These are phyloP conservation scores for Alternaria longipes DNA, from an alignment of 2,329 filamentous ascomycete species.

Conservation along the genomic window DNA sequence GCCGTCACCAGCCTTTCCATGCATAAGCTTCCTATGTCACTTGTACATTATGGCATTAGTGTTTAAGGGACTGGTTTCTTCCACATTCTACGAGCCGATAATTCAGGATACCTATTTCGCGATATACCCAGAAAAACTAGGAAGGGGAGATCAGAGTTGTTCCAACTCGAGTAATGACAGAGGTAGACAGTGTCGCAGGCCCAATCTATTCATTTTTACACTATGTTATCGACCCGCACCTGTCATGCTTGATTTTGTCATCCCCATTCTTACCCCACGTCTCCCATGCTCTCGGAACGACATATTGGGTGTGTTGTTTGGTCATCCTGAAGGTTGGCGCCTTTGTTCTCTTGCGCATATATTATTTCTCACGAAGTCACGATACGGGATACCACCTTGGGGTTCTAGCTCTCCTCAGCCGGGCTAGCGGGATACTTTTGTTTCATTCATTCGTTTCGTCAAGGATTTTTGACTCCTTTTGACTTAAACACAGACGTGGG, in stretches of 20 bases:
- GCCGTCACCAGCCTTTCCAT: slow-evolving; percentile 45
- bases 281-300: slow-evolving; percentile 19
- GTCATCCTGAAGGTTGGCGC: slow-evolving; percentile 10
- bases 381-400: slow-evolving; percentile 46
- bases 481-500: slow-evolving; percentile 6
- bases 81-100: slow-evolving; percentile 31
- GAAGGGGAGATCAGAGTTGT: slow-evolving; percentile 32
- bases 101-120: slow-evolving; percentile 43
- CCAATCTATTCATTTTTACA: slow-evolving; percentile 45
- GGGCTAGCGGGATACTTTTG: slow-evolving; percentile 31
- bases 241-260: slow-evolving; percentile 31
- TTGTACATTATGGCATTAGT: slow-evolving; percentile 32
- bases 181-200: slow-evolving; percentile 51
- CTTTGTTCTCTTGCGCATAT: slow-evolving; percentile 30
- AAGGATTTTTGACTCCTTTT: slow-evolving; percentile 3
- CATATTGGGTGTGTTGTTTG: neutral
- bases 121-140: slow-evolving; percentile 35
- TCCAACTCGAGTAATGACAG: slow-evolving; percentile 45
- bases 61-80: slow-evolving; percentile 30
- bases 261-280: slow-evolving; percentile 20
- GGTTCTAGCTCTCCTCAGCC: slow-evolving; percentile 22
- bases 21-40: slow-evolving; percentile 36
- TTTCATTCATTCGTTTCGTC: slow-evolving; percentile 31
- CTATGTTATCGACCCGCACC: slow-evolving; percentile 38
- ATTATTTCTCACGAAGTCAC: slow-evolving; percentile 44